Percentiles rank a stretch among this genome's conserved stretches.
These are phyloP conservation scores for Blastobotrys ciferrii DNA, from an alignment of 1,139 yeast species.

Conservation along the genomic window DNA sequence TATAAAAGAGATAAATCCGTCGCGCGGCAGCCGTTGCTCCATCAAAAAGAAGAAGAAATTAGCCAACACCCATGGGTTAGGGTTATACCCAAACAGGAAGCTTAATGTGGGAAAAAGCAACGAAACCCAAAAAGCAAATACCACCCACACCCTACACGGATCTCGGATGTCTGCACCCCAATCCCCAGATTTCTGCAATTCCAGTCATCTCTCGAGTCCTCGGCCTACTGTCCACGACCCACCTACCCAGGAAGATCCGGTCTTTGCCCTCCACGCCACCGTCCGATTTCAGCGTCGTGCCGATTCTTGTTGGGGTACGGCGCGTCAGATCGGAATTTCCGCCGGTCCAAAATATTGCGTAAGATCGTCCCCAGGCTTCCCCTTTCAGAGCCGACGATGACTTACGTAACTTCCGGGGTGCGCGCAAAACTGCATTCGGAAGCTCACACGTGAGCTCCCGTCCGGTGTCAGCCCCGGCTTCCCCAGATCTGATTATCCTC, in stretches of 20 bases:
- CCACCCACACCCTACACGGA: background rate
- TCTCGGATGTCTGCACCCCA: background rate
- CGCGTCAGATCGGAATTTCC: background rate
- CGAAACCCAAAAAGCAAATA: background rate
- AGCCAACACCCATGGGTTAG: background rate
- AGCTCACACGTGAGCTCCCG: background rate
- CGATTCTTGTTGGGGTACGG: background rate
- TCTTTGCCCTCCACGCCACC: too few species aligned
- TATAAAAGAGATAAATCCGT: background rate
- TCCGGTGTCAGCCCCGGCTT: background rate
- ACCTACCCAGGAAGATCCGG: too few species aligned
- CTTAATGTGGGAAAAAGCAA: background rate
- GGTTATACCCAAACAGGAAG: background rate
- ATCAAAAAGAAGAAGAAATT: background rate
- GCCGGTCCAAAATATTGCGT: background rate
- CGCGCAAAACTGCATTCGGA: too few species aligned
- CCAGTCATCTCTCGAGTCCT: too few species aligned
- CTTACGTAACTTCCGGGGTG: background rate
- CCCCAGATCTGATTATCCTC: background rate
- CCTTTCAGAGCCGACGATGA: background rate
- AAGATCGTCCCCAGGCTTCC: background rate
- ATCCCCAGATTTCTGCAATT: too few species aligned
- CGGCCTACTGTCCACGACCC: too few species aligned
- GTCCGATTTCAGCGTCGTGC: background rate
- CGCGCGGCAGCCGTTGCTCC: background rate